phyloP scores from a whole-genome alignment of 2,329 filamentous ascomycete species.

The Pezicula radicicola region DNA sequence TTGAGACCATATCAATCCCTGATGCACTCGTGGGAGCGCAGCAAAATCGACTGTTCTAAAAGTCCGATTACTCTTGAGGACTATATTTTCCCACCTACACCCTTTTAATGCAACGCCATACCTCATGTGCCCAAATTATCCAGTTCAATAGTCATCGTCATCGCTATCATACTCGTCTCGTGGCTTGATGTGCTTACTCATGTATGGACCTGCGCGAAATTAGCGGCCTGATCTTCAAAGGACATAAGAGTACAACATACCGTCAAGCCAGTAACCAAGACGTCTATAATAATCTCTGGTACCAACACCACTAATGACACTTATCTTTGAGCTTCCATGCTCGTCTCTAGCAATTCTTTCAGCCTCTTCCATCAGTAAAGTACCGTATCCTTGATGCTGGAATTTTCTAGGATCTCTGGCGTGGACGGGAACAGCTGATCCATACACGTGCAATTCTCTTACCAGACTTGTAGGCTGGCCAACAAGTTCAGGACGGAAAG shows the following conservation, averaged over 20 bases:
- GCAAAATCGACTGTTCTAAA: too few relatives aligned
- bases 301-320: constrained; percentile 96
- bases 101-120: background rate
- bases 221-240: constrained; percentile 1
- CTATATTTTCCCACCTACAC: too few relatives aligned
- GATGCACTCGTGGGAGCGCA: too few relatives aligned
- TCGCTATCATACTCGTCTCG: constrained; percentile 27
- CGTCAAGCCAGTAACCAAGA: constrained; percentile 90
- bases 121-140: background rate
- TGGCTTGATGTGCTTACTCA: constrained; percentile 28
- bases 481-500: constrained; percentile 82
- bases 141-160: constrained; percentile 22
- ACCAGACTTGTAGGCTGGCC: constrained; percentile 89
- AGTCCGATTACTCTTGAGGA: too few relatives aligned
- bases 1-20: too few relatives aligned
- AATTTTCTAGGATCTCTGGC: constrained; percentile 94
- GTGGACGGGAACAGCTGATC: constrained; percentile 95
- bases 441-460: constrained; percentile 93
- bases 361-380: constrained; percentile 94
- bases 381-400: constrained; percentile 97
- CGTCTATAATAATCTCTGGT: constrained; percentile 94
- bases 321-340: constrained; percentile 90
- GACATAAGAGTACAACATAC: constrained; percentile 56
- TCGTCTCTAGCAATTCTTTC: constrained; percentile 93
- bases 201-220: constrained; percentile 23